Evolutionary conservation across 257 asterid genomes (phyloP).

Genomic region (Phtheirospermum japonicum): DNA sequence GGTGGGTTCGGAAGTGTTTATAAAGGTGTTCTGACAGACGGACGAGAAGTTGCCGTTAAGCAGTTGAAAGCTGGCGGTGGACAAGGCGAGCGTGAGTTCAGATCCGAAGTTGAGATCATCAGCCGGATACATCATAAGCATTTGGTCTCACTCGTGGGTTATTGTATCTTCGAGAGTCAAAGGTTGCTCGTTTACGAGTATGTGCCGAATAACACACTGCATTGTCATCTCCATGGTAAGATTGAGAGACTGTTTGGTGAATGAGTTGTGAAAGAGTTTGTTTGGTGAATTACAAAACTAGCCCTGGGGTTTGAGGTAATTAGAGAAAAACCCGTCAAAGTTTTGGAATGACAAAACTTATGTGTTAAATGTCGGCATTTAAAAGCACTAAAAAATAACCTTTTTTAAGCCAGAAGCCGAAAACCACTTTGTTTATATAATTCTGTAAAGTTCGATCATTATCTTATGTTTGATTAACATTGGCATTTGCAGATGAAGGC

Average conservation of each 20-base stretch:
- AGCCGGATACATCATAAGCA: slow-evolving; percentile 88
- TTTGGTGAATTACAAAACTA: too few relatives aligned
- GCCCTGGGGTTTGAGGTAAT: too few relatives aligned
- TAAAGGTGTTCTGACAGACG: slow-evolving; percentile 70
- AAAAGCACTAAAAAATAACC: too few relatives aligned
- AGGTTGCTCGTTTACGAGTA: slow-evolving; percentile 83
- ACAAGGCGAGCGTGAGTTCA: slow-evolving; percentile 90
- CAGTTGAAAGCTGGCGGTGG: slow-evolving; percentile 85
- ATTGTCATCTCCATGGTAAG: slow-evolving; percentile 79
- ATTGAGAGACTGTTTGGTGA: slow-evolving; percentile 14
- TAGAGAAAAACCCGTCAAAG: too few relatives aligned
- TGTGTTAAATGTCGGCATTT: too few relatives aligned
- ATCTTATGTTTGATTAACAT: slow-evolving; percentile 9
- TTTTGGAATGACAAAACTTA: too few relatives aligned
- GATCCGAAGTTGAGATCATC: slow-evolving; percentile 91
- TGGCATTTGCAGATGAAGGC: slow-evolving; percentile 40
- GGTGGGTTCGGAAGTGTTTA: slow-evolving; percentile 91
- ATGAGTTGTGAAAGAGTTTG: too few relatives aligned
- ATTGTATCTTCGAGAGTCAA: slow-evolving; percentile 68
- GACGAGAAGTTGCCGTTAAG: slow-evolving; percentile 82
- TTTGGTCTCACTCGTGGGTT: slow-evolving; percentile 89
- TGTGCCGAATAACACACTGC: slow-evolving; percentile 79
- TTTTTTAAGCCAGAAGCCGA: slow-evolving; percentile 12
- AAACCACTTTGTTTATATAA: background rate
- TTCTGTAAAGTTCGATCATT: background rate